These are phyloP conservation scores for Albugo candida DNA, from an alignment of 352 stramenopile species.

Conservation along the genomic window DNA sequence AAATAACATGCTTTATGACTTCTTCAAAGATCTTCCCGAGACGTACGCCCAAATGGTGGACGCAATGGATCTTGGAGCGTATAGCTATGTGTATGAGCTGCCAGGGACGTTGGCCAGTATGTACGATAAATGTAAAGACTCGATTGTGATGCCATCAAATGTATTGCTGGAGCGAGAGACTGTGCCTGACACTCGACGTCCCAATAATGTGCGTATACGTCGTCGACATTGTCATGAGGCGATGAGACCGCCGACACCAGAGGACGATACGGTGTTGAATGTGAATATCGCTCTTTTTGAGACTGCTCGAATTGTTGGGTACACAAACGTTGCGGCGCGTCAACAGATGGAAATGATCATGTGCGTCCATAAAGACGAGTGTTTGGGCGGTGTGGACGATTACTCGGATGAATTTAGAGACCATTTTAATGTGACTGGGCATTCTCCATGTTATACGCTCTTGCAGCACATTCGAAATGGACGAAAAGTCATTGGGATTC, in stretches of 20 bases:
- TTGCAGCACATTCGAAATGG: constrained; percentile 15
- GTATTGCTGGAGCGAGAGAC: too few species aligned
- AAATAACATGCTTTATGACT: constrained; percentile 27
- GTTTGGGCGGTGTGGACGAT: constrained; percentile 21
- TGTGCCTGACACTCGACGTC: neutral
- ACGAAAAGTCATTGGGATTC: constrained; percentile 23
- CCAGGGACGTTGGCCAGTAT: constrained; percentile 23
- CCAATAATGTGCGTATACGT: too few species aligned
- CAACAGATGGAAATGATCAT: constrained; percentile 33
- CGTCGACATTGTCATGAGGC: too few species aligned
- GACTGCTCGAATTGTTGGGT: constrained; percentile 21
- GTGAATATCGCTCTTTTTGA: constrained; percentile 33
- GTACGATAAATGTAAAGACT: constrained; percentile 20
- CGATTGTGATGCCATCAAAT: too few species aligned
- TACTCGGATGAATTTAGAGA: constrained; percentile 18
- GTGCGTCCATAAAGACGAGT: constrained; percentile 33
- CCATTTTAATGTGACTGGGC: constrained; percentile 29
- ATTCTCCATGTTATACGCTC: constrained; percentile 25
- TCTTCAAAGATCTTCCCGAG: constrained; percentile 36
- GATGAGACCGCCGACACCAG: neutral
- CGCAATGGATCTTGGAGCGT: constrained; percentile 21
- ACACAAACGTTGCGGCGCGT: constrained; percentile 14
- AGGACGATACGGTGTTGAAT: constrained; percentile 10
- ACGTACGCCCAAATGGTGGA: constrained; percentile 25
- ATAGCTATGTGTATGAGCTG: constrained; percentile 44